Base-by-base conservation (phyloP, 2,329 filamentous ascomycete genomes). In the Knufia petricola region DNA sequence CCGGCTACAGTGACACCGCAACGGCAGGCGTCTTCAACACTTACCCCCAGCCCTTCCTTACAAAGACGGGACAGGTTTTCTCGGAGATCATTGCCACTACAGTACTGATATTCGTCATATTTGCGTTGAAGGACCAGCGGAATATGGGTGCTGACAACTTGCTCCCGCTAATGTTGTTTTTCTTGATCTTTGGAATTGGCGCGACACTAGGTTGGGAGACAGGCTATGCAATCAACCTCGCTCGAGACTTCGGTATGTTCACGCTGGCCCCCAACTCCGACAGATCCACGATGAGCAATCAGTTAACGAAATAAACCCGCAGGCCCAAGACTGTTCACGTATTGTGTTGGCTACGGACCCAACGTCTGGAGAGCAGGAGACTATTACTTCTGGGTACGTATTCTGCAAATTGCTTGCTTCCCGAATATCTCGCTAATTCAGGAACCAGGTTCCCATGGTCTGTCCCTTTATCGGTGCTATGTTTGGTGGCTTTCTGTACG, bases 191-290 rank as follows among this genome's bases (percentile, higher is more conserved):
- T 59, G 80, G 78, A n/a, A 74, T 84, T 19, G 79, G 79, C 19
- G 76, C 77, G 26, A 80, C 76, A 59, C 82, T 81, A 52, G 81
- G 81, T 3, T 83, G 77, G 78, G 73, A 84, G 62, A 85, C 80
- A 2, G 79, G 81, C 30, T 84, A 81, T 63, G 80, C 80, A 15
- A 82, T 84, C 58, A 84, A 84, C 55, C 62, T 82, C 23, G 80
- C 78, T 42, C 74, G 81, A 65, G 80, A 84, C 54, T 79, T 36
- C 13, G 37, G 13, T 37, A 20, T 7, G 13, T 15, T 20, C 6
- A 20, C 13, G n/a, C n/a, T n/a, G n/a, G n/a, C n/a, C n/a, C n/a
- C n/a, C n/a, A n/a, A n/a, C n/a, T n/a, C n/a, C n/a, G n/a, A n/a
- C n/a, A n/a, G n/a, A n/a, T n/a, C n/a, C n/a, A n/a, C n/a, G n/a